A percentile compares a stretch with the other conserved stretches of the same genome.
phyloP scores from a whole-genome alignment of 768 basidiomycete genomes.

The Boletus vermiculosoides region DNA sequence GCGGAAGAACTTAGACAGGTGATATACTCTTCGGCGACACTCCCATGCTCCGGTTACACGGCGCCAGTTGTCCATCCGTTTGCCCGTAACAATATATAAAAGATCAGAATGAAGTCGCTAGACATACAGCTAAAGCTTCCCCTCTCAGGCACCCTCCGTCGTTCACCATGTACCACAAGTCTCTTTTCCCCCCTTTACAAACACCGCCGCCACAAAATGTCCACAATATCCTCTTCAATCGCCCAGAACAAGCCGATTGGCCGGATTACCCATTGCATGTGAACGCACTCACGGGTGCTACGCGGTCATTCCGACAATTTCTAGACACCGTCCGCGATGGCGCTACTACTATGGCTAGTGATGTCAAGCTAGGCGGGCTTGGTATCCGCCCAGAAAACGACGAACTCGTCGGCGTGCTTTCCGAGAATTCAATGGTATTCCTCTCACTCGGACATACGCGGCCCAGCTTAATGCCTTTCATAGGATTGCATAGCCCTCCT shows the following conservation, averaged over 20 bases:
- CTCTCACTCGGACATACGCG: not conserved
- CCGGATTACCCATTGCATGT: conserved; percentile 56
- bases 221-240: conserved; percentile 52
- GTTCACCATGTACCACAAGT: conserved; percentile 52
- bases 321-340: conserved; percentile 49
- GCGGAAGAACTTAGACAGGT: not conserved
- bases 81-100: conserved; percentile 7
- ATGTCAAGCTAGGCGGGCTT: conserved; percentile 51
- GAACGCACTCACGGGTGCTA: conserved; percentile 51
- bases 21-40: not conserved
- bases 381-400: conserved; percentile 46
- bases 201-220: conserved; percentile 48
- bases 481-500: conserved; percentile 57
- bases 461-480: not conserved
- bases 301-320: conserved; percentile 48
- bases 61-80: not conserved
- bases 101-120: not conserved
- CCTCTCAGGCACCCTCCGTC: not conserved
- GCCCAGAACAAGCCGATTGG: conserved; percentile 54
- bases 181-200: conserved; percentile 49
- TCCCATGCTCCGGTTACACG: conserved; percentile 4
- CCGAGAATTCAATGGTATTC: conserved; percentile 63
- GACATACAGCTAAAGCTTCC: not conserved
- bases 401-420: conserved; percentile 68
- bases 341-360: conserved; percentile 55